phyloP scores from a whole-genome alignment of 2,329 filamentous ascomycete species.

The Curvularia eragrostidis region DNA sequence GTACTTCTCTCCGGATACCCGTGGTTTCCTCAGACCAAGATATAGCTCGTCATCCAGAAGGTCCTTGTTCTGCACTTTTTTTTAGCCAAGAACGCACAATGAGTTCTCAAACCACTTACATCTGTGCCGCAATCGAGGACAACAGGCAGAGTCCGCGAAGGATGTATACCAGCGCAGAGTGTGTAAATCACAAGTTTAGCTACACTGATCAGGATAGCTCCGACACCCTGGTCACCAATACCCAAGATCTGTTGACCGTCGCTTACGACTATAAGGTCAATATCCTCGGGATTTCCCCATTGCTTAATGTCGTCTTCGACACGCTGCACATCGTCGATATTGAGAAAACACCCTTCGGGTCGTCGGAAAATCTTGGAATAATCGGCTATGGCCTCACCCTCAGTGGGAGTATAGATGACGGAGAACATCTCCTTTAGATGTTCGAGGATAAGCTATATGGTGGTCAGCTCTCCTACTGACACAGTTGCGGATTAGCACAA shows the following conservation, averaged over 20 bases:
- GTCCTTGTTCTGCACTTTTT: conserved; percentile 64
- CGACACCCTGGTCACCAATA: conserved; percentile 87
- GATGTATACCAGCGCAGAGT: conserved; percentile 85
- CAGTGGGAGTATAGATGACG: conserved; percentile 89
- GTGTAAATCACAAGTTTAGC: conserved; percentile 86
- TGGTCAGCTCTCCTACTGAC: conserved; percentile 9
- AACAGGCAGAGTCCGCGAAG: conserved; percentile 77
- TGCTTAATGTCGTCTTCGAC: conserved; percentile 71
- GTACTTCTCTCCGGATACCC: conserved; percentile 74
- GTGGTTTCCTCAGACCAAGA: conserved; percentile 71
- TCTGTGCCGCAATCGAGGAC: conserved; percentile 87
- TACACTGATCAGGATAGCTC: conserved; percentile 81
- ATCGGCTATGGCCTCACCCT: conserved; percentile 86
- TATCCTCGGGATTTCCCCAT: conserved; percentile 73
- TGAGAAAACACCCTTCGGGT: conserved; percentile 82
- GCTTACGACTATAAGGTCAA: conserved; percentile 88
- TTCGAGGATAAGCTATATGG: conserved; percentile 69
- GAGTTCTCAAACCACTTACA: conserved; percentile 41
- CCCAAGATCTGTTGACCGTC: conserved; percentile 79
- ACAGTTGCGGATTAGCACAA: conserved; percentile 18
- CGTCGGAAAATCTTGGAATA: conserved; percentile 79
- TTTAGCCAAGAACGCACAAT: conserved; percentile 11
- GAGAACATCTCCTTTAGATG: conserved; percentile 88
- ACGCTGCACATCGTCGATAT: conserved; percentile 70
- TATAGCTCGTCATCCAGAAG: conserved; percentile 80